Conservation (phyloP, 768 basidiomycete species). For the Podaxis sp. region DNA sequence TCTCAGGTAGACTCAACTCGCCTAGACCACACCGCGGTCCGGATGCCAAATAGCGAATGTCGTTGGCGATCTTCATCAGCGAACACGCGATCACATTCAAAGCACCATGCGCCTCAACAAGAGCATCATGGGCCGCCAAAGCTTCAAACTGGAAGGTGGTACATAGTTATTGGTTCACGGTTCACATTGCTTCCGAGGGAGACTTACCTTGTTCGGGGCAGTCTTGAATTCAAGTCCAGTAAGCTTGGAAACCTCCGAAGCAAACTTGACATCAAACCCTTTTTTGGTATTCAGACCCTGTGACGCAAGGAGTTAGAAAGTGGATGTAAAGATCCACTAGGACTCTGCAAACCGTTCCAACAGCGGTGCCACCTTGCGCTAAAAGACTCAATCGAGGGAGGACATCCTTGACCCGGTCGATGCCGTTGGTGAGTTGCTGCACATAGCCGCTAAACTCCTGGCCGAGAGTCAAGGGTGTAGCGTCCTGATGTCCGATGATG, state of each 20-base stretch:
- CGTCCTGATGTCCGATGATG: conserved; percentile 58
- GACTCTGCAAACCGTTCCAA: conserved; percentile 77
- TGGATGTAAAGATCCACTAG: neutral
- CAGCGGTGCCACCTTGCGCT: conserved; percentile 98
- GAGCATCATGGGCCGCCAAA: conserved; percentile 95
- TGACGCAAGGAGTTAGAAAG: conserved; percentile 14
- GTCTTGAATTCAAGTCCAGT: conserved; percentile 92
- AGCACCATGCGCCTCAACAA: conserved; percentile 96
- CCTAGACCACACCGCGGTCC: conserved; percentile 98
- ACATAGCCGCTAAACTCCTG: conserved; percentile 99
- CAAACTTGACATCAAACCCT: conserved; percentile 95
- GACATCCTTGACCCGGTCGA: conserved; percentile 76
- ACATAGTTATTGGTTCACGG: conserved; percentile 3
- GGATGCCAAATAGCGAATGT: conserved; percentile 96
- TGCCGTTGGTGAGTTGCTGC: conserved; percentile 88
- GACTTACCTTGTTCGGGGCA: conserved; percentile 90
- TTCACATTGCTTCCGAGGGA: neutral
- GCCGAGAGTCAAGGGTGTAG: conserved; percentile 94
- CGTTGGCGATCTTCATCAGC: conserved; percentile 99
- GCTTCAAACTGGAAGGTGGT: conserved; percentile 78
- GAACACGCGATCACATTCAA: conserved; percentile 96
- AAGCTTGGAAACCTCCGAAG: conserved; percentile 85
- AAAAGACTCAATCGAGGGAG: conserved; percentile 85
- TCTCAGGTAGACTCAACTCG: conserved; percentile 92
- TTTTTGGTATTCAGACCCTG: conserved; percentile 96